Evolutionary conservation across 2,329 filamentous ascomycete species (phyloP).

Genomic region (Hypoxylon sp.): DNA sequence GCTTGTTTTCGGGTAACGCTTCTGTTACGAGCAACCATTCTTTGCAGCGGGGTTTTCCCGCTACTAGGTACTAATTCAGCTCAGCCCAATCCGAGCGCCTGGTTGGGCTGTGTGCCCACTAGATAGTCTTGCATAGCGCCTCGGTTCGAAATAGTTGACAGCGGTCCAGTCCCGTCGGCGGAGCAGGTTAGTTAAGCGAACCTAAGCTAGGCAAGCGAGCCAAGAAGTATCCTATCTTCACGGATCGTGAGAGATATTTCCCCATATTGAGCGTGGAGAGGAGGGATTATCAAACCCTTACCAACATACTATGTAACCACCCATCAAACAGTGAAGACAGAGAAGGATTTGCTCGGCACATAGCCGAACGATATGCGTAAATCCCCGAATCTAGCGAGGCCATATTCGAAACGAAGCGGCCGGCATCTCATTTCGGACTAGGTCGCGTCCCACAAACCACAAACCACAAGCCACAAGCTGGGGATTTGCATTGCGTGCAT

Average conservation of each 20-base stretch:
- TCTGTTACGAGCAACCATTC: no score
- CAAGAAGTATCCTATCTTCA: neutral
- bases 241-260: neutral
- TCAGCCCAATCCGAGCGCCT: slow-evolving; percentile 42
- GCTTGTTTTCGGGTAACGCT: no score
- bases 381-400: slow-evolving; percentile 15
- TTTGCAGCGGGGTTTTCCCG: no score
- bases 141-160: slow-evolving; percentile 36
- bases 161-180: slow-evolving; percentile 24
- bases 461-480: slow-evolving; percentile 19
- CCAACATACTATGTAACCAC: neutral
- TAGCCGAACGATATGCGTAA: neutral
- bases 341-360: slow-evolving; percentile 1
- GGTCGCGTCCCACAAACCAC: slow-evolving; percentile 20
- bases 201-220: slow-evolving; percentile 6
- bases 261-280: neutral
- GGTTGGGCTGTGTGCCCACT: slow-evolving; percentile 30
- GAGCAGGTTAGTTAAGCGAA: slow-evolving; percentile 34
- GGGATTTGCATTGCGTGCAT: slow-evolving; percentile 37
- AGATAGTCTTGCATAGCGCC: slow-evolving; percentile 38
- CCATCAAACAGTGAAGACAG: slow-evolving; percentile 6
- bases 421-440: slow-evolving; percentile 25
- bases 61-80: slow-evolving; percentile 31
- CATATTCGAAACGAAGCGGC: slow-evolving; percentile 31
- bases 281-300: neutral